Conservation (phyloP, 495 filamentous ascomycete species). For the Aspergillus homomorphus region DNA sequence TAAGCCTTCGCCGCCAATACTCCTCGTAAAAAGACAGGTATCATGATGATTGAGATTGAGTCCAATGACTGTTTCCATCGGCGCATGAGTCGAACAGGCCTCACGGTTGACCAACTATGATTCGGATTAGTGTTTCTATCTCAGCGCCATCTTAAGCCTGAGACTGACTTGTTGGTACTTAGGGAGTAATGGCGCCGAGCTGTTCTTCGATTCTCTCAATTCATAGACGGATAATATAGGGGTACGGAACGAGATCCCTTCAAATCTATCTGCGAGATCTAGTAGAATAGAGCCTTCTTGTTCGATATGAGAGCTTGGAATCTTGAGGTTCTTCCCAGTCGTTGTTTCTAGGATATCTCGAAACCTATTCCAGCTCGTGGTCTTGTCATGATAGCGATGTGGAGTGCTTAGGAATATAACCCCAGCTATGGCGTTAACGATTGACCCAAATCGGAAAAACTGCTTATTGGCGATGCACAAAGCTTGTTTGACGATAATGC, state of each 20-base stretch:
- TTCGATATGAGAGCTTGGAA: neutral
- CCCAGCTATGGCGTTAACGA: slow-evolving; percentile 32
- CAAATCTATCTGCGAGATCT: slow-evolving; percentile 19
- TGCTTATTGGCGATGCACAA: slow-evolving; percentile 31
- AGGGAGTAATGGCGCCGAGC: slow-evolving; percentile 8
- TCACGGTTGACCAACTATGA: slow-evolving; percentile 16
- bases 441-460: slow-evolving; percentile 13
- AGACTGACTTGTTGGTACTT: slow-evolving; percentile 19
- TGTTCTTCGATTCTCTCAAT: slow-evolving; percentile 8
- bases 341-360: slow-evolving; percentile 17
- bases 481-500: slow-evolving; percentile 43
- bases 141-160: neutral
- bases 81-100: slow-evolving; percentile 19
- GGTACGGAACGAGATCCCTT: slow-evolving; percentile 15
- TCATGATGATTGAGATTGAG: slow-evolving; percentile 18
- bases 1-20: slow-evolving; percentile 15
- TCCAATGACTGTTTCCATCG: slow-evolving; percentile 17
- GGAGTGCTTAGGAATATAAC: slow-evolving; percentile 27
- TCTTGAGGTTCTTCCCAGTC: slow-evolving; percentile 8
- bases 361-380: slow-evolving; percentile 8
- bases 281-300: slow-evolving; percentile 14
- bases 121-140: slow-evolving; percentile 2
- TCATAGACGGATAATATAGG: slow-evolving; percentile 22
- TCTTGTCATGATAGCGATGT: slow-evolving; percentile 28
- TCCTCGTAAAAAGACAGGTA: slow-evolving; percentile 17